Conservation (phyloP, 2,329 filamentous ascomycete genomes). For the Niveomyces coronatus region DNA sequence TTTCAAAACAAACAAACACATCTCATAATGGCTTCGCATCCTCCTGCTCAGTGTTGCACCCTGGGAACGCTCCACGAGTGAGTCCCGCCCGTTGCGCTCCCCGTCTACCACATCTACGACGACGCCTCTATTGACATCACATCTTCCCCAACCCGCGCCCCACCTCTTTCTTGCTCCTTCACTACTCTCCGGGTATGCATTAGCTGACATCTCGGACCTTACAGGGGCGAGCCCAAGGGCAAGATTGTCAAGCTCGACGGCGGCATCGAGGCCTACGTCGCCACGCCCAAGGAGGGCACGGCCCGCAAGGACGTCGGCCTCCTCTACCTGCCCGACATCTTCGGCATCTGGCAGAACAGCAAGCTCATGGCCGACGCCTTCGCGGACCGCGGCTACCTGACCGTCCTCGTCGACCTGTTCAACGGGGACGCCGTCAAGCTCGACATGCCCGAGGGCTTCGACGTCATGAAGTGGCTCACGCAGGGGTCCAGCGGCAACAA, state of each 20-base stretch:
- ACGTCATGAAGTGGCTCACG: constrained; percentile 24
- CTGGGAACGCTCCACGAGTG: constrained; percentile 44
- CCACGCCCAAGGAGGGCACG: constrained; percentile 13
- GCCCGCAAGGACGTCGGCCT: constrained; percentile 21
- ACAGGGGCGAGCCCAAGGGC: constrained; percentile 39
- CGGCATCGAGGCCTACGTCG: constrained; percentile 14
- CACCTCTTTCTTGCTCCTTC: too few species aligned
- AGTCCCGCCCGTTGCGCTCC: constrained; percentile 21
- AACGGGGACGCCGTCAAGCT: constrained; percentile 23
- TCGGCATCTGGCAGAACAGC: constrained; percentile 29
- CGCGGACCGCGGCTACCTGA: constrained; percentile 28
- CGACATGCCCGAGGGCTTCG: constrained; percentile 18
- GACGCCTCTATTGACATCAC: not conserved
- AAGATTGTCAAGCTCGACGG: constrained; percentile 32
- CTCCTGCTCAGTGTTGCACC: constrained; percentile 41
- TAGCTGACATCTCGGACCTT: too few species aligned
- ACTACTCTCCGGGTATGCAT: too few species aligned
- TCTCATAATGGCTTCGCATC: constrained; percentile 42
- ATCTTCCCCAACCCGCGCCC: too few species aligned
- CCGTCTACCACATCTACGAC: not conserved
- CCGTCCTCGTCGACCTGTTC: constrained; percentile 28
- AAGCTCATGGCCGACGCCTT: constrained; percentile 31
- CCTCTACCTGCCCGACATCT: constrained; percentile 28
- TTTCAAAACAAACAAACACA: too few species aligned
- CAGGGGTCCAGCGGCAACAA: constrained; percentile 37